Base-by-base conservation (phyloP, 371 early-diverging fungal genomes). In the Nematocida parisii region DNA sequence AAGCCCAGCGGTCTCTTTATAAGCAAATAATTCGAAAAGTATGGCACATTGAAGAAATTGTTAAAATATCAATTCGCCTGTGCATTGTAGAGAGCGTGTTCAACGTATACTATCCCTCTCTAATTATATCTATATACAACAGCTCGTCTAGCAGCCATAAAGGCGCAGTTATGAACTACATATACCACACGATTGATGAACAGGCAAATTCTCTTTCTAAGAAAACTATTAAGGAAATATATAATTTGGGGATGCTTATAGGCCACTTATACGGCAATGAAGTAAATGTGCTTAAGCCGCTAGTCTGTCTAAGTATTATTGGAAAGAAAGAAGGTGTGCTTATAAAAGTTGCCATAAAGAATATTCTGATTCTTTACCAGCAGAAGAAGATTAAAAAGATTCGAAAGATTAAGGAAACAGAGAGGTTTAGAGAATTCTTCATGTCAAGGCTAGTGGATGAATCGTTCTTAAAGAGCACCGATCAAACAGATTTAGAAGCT, bases 21-120 rank as follows among this genome's bases (percentile, higher is more conserved):
- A 77, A 77, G 45, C 75, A 77, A 71, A 46, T 27, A 15, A 39
- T 77, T 4, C 27, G 64, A 64, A 66, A 70, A 56, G 80, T 77
- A 11, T 75, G 66, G 62, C 80, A 77, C 44, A 67, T 77, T 45
- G 67, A 57, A 60, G 80, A 77, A 56, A 54, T 77, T 5, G 39
- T 77, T 20, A 55, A 56, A 24, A 27, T 77, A 9, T 24, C 52
- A n/a, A 33, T 55, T n/a, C 52, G 45, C 27, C 57, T 77, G 47
- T 77, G 80, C 71, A 68, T 47, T 15, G n/a, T 64, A 58, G 80
- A 77, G 40, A 39, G 13, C 1, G 45, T 7, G 20, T 77, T 55
- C 70, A 77, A 77, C 60, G 2, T 22, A 20, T 77, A 77, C 80
- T 77, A 77, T 52, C n/a, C 71, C 13, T 11, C 81, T 4, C 46